Base-by-base conservation (phyloP, 2,329 filamentous ascomycete species). In the Pezicula radicicola region DNA sequence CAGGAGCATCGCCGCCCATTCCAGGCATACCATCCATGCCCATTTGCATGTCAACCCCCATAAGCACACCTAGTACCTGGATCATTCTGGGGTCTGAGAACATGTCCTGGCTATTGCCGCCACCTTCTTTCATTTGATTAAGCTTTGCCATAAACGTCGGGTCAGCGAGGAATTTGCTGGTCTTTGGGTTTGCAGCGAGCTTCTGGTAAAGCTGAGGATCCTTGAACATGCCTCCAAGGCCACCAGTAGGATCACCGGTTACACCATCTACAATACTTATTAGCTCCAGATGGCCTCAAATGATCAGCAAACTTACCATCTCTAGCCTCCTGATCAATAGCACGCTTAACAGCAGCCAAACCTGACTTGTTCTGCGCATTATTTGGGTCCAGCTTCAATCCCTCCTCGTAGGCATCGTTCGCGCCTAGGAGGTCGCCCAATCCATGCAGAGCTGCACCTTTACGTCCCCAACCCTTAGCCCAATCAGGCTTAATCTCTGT, bases 401-500 rank as follows among this genome's bases (percentile, higher is more conserved):
- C 94, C 69, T 95, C 83, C 66, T 96, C 89, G 70, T 95, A 99
- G 19, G 95, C 91, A 65, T 97, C 91, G 57, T 87, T 83, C 33
- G 94, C 91, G 45, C 84, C 88, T 46, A 94, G 77, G 19, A 97
- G 79, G 68, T 99, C 91, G 48, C 92, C 90, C 54, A 86, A 77
- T 43, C 94, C 94, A 70, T 96, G 94, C 33, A 92, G 79, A 51
- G 94, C 94, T 57, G 91, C 87, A 60, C 93, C 94, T 72, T 97
- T 97, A 55, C 94, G 86, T 53, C 89, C 87, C 88, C 91, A 97
- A 60, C 94, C 94, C 75, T 97, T 97, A 54, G 91, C 85, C 94
- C 94, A 99, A 77, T 97, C 94, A 12, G 93, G 88, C 79, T 99
- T 97, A 70, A 99, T 78, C 73, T 96, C 84, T 50, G 88, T 95